phyloP scores from a whole-genome alignment of 306 rosid genomes.

The Acacia melanoxylon region DNA sequence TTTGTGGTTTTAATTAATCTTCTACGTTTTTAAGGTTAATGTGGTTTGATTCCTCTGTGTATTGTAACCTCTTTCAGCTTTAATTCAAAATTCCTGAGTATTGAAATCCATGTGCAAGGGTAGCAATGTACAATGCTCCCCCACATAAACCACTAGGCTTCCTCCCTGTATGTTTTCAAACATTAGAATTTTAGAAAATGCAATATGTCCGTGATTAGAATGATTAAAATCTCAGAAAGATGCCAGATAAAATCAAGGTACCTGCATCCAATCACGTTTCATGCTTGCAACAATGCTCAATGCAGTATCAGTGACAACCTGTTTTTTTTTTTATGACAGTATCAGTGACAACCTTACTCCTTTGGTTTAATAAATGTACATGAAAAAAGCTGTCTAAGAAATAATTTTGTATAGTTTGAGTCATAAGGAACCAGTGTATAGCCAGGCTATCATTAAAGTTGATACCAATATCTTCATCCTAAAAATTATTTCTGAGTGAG shows the following conservation, averaged over 20 bases:
- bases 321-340: too few species aligned
- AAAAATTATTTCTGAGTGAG: too few species aligned
- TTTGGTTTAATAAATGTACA: conserved; percentile 47
- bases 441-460: too few species aligned
- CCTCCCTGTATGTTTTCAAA: conserved; percentile 72
- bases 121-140: conserved; percentile 80
- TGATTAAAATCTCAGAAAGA: neutral
- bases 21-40: too few species aligned
- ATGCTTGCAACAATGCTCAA: conserved; percentile 68
- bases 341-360: conserved; percentile 41
- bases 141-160: conserved; percentile 92
- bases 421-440: too few species aligned
- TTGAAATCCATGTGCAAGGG: conserved; percentile 67
- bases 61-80: too few species aligned
- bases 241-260: conserved; percentile 30
- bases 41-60: too few species aligned
- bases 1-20: too few species aligned
- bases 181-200: neutral
- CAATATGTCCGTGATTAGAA: conserved; percentile 12
- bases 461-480: too few species aligned
- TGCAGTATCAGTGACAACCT: conserved; percentile 53
- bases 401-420: too few species aligned
- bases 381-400: neutral
- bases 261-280: conserved; percentile 98
- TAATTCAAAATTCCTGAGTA: conserved; percentile 33